These are phyloP conservation scores for Boletus mariae DNA, from an alignment of 1,284 basidiomycete genomes.

Conservation along the genomic window DNA sequence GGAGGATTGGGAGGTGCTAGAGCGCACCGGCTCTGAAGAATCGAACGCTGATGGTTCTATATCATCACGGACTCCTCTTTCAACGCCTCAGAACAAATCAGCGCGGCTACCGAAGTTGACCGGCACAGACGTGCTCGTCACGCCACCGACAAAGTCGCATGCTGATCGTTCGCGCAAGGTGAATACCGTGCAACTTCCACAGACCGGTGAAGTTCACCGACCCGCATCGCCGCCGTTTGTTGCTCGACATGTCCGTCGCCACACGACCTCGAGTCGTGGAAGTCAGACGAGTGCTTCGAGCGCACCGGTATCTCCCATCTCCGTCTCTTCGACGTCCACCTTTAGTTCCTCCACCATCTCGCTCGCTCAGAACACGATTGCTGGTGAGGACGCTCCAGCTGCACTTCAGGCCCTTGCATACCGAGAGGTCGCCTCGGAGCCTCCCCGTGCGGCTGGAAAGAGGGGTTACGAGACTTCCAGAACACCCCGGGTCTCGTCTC, in stretches of 20 bases:
- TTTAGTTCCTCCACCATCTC: slow-evolving; percentile 23
- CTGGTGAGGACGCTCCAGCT: slow-evolving; percentile 16
- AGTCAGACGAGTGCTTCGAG: slow-evolving; percentile 30
- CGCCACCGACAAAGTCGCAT: slow-evolving; percentile 6
- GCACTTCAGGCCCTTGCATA: slow-evolving; percentile 13
- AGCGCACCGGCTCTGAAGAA: slow-evolving; percentile 24
- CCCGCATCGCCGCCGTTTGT: slow-evolving; percentile 33
- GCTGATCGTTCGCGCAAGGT: slow-evolving; percentile 23
- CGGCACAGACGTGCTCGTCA: slow-evolving; percentile 15
- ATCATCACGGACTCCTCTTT: slow-evolving; percentile 21
- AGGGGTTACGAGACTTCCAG: slow-evolving; percentile 21
- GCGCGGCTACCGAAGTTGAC: slow-evolving; percentile 10
- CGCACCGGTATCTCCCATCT: slow-evolving; percentile 33
- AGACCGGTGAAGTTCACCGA: slow-evolving; percentile 14
- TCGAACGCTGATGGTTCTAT: slow-evolving; percentile 25
- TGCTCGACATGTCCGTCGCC: slow-evolving; percentile 32
- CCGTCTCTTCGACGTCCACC: slow-evolving; percentile 26
- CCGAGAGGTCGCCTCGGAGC: slow-evolving; percentile 23
- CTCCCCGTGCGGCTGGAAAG: slow-evolving; percentile 16
- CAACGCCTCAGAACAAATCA: slow-evolving; percentile 16
- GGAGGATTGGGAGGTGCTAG: slow-evolving; percentile 34
- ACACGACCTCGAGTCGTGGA: slow-evolving; percentile 32
- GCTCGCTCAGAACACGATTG: slow-evolving; percentile 14
- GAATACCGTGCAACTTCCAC: slow-evolving; percentile 26
- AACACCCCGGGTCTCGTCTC: slow-evolving; percentile 27